Evolutionary conservation across 106 monocot genomes (phyloP), one percentile per base, ranked within the genome.

Genomic region (Dendrobium chrysotoxum): DNA sequence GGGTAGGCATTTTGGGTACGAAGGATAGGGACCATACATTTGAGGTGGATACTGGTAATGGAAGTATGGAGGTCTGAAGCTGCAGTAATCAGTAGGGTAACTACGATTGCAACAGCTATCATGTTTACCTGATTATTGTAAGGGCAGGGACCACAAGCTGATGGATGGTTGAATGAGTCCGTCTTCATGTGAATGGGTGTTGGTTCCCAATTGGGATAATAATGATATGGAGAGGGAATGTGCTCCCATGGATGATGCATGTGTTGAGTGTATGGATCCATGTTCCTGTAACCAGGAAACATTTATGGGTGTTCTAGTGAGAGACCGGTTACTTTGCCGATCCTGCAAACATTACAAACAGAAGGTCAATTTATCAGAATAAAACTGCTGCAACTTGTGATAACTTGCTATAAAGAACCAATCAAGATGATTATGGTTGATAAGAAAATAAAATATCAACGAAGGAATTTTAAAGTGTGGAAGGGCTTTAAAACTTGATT

Each of bases 191-290:
- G 82, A 61, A 79, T 46, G 5, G 86, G 72, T 12, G 55, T 50
- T 40, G 47, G 17, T 18, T 80, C 83, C 85, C 83, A 84, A 28
- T 25, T 67, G 28, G 84, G 78, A 50, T 82, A 79, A 42, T 70
- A 68, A 41, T 82, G 79, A 28, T 75, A 76, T 44, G 88, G 85
- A 53, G 73, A 82, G 1, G 82, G 61, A 75, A 50, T 15, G 4
- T 81, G 84, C 17, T 88, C 80, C 78, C 67, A 78, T 75, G 82
- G 79, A 28, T 84, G 73, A 77, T 82, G 77, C 16, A 82, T 78
- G 42, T 41, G 26, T 20, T 78, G 83, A 78, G 53, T n/a, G 82
- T 82, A 80, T 77, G 88, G 77, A 38, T 86, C 82, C 91, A 88
- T 83, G 86, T 80, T 80, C 57, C 68, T 53, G 57, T 80, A 73